Percentiles rank a stretch among this genome's conserved stretches.
phyloP scores from a whole-genome alignment of 176 grass and related monocot species.

The Urochloa ruziziensis region DNA sequence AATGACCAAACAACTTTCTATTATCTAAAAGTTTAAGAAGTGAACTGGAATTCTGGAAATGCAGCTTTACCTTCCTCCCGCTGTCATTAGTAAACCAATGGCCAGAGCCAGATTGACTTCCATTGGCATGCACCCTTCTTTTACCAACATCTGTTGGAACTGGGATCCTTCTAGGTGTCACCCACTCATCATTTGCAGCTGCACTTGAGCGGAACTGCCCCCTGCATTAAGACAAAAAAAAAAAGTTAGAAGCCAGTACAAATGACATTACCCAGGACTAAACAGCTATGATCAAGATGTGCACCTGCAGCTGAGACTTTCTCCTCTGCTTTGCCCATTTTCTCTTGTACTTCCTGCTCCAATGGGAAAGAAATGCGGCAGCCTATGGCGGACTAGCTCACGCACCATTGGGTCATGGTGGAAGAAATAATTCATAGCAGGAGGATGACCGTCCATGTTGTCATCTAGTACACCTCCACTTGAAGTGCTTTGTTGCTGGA shows the following conservation, averaged over 20 bases:
- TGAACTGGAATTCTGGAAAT: neutral
- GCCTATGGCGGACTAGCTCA: constrained; percentile 47
- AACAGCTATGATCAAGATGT: neutral
- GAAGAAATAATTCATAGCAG: constrained; percentile 66
- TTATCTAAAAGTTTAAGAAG: neutral
- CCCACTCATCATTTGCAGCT: constrained; percentile 30
- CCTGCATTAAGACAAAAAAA: constrained; percentile 32
- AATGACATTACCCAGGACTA: constrained; percentile 1
- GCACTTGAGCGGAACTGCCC: constrained; percentile 25
- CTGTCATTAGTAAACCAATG: constrained; percentile 78
- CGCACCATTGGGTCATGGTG: constrained; percentile 66
- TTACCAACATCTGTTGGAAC: constrained; percentile 61
- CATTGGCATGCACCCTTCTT: constrained; percentile 63
- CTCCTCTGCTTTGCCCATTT: constrained; percentile 32
- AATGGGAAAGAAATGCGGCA: constrained; percentile 60
- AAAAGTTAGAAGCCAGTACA: constrained; percentile 1
- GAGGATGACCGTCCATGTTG: constrained; percentile 40
- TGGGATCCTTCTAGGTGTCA: constrained; percentile 32
- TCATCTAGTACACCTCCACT: constrained; percentile 25
- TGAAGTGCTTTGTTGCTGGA: constrained; percentile 36
- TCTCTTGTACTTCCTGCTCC: constrained; percentile 37
- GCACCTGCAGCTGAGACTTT: constrained; percentile 49
- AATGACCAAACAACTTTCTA: neutral
- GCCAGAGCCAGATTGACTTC: constrained; percentile 66
- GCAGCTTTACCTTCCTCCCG: constrained; percentile 61